A percentile compares a stretch with the other conserved stretches of the same genome.
These are phyloP conservation scores for Escovopsis sp. DNA, from an alignment of 2,329 filamentous ascomycete species.

Conservation along the genomic window DNA sequence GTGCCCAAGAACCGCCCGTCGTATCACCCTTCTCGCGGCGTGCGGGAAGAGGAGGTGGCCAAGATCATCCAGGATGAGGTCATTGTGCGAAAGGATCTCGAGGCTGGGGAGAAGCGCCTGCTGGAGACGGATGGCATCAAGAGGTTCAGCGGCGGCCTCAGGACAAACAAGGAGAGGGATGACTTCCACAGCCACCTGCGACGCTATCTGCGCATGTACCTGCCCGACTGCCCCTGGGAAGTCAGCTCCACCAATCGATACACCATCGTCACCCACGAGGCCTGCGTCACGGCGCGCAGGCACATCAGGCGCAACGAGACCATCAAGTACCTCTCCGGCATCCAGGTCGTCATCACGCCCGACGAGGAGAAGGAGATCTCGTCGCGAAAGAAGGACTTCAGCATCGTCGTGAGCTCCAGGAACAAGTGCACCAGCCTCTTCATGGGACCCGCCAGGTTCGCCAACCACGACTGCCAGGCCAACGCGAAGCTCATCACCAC, in stretches of 20 bases:
- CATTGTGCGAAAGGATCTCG: conserved; percentile 58
- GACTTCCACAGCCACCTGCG: conserved; percentile 77
- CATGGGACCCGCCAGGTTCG: conserved; percentile 86
- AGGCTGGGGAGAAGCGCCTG: conserved; percentile 56
- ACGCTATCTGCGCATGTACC: conserved; percentile 84
- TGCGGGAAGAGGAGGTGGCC: conserved; percentile 49
- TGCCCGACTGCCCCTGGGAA: conserved; percentile 88
- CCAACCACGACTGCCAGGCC: conserved; percentile 91
- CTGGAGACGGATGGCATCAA: conserved; percentile 58
- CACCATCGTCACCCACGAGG: conserved; percentile 80
- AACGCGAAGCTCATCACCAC: conserved; percentile 80
- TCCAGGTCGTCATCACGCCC: conserved; percentile 81
- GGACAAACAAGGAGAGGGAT: conserved; percentile 64
- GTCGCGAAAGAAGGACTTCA: conserved; percentile 79
- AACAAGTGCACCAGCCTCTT: conserved; percentile 87
- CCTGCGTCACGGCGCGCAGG: conserved; percentile 67
- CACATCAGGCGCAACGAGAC: conserved; percentile 69
- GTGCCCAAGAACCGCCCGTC: conserved; percentile 88
- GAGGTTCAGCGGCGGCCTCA: conserved; percentile 54
- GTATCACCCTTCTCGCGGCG: conserved; percentile 69
- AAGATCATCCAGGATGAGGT: conserved; percentile 50
- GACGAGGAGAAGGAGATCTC: conserved; percentile 80
- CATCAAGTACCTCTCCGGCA: conserved; percentile 82
- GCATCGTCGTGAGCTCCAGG: conserved; percentile 85
- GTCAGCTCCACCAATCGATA: conserved; percentile 87